A percentile compares a stretch with the other conserved stretches of the same genome.
Evolutionary conservation across 371 early-diverging fungal genomes (phyloP).

Genomic region (Mucor racemosus): DNA sequence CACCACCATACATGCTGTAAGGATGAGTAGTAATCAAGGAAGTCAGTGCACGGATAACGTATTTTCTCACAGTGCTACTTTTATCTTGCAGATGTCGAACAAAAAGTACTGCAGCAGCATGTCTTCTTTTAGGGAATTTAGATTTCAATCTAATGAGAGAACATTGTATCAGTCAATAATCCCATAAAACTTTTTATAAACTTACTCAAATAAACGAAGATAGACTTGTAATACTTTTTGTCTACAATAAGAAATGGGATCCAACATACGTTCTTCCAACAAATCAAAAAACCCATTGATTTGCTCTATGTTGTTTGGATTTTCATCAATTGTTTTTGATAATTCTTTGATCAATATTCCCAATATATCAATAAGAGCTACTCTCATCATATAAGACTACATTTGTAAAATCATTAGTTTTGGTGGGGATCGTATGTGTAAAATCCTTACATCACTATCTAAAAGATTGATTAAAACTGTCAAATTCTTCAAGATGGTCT

Average conservation of each 20-base stretch:
- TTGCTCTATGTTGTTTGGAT: conserved; percentile 63
- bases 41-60: conserved; percentile 84
- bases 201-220: conserved; percentile 80
- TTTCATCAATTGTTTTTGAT: conserved; percentile 61
- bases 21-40: conserved; percentile 86
- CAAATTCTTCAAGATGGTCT: conserved; percentile 84
- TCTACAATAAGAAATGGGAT: conserved; percentile 81
- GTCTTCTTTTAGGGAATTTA: conserved; percentile 86
- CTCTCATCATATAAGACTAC: conserved; percentile 84
- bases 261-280: conserved; percentile 89
- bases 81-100: conserved; percentile 90
- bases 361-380: conserved; percentile 85
- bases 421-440: background rate
- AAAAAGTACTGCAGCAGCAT: conserved; percentile 68
- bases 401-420: too few relatives aligned
- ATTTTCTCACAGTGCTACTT: conserved; percentile 84
- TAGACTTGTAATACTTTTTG: conserved; percentile 88
- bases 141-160: conserved; percentile 42
- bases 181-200: background rate
- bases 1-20: conserved; percentile 87
- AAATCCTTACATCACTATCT: conserved; percentile 78
- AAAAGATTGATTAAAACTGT: conserved; percentile 80
- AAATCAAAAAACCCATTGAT: conserved; percentile 82
- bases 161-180: background rate
- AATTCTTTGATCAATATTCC: conserved; percentile 80